A percentile compares a stretch with the other conserved stretches of the same genome.
These are phyloP conservation scores for Globisporangium paroecandrum DNA, from an alignment of 352 stramenopile genomes.

Conservation along the genomic window DNA sequence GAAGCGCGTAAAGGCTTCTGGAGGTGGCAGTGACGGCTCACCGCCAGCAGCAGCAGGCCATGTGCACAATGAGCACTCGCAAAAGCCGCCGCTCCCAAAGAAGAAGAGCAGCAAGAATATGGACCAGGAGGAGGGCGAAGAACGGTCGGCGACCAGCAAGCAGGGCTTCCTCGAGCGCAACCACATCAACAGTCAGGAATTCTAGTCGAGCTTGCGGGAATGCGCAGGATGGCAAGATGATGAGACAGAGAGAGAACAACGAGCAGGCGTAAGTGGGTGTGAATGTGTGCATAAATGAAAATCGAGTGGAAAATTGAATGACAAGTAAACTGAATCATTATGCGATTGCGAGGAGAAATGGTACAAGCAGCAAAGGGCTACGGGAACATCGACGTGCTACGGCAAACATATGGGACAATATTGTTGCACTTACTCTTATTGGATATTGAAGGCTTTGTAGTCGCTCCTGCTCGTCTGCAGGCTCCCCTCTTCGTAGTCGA, in stretches of 20 bases:
- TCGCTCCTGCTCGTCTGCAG: not conserved
- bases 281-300: not conserved
- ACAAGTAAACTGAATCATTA: not conserved
- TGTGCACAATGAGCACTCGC: conserved; percentile 6
- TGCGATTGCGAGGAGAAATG: not conserved
- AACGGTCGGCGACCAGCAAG: conserved; percentile 31
- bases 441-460: not conserved
- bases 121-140: conserved; percentile 17
- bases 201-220: conserved; percentile 23
- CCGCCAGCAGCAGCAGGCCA: conserved; percentile 16
- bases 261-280: not conserved
- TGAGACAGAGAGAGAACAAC: not conserved
- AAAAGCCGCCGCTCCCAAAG: conserved; percentile 16
- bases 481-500: not conserved
- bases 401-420: not conserved
- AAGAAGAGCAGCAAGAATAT: conserved; percentile 20
- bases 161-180: conserved; percentile 50
- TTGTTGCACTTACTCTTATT: not conserved
- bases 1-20: conserved; percentile 4
- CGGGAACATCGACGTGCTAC: not conserved
- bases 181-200: conserved; percentile 53
- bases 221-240: not conserved
- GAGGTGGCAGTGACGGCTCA: conserved; percentile 11
- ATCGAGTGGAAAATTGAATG: not conserved
- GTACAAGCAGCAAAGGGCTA: not conserved